Conservation (phyloP, 768 basidiomycete genomes). For the Mycena leptocephala region DNA sequence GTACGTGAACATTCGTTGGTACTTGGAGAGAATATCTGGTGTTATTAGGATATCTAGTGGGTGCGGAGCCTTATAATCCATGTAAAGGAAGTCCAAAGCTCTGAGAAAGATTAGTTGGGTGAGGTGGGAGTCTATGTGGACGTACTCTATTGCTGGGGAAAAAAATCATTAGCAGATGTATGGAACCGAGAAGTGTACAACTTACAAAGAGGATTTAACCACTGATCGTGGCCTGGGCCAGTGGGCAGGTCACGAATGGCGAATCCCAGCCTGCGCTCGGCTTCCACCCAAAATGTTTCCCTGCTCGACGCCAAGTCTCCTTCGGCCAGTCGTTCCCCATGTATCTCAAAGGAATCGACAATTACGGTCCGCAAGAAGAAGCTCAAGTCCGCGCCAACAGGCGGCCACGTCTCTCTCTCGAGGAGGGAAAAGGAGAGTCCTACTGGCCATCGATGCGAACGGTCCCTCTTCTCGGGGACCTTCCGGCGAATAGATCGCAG, state of each 20-base stretch:
- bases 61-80: conserved; percentile 92
- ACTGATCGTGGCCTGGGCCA: conserved; percentile 78
- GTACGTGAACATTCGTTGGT: conserved; percentile 88
- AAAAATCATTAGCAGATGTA: neutral
- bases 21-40: conserved; percentile 82
- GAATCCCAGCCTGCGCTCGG: conserved; percentile 86
- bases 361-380: conserved; percentile 90
- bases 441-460: conserved; percentile 69
- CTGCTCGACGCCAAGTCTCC: conserved; percentile 47
- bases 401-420: conserved; percentile 88
- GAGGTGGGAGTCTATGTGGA: neutral
- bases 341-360: conserved; percentile 79
- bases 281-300: conserved; percentile 64
- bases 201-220: conserved; percentile 89
- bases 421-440: conserved; percentile 84
- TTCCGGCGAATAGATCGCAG: conserved; percentile 42
- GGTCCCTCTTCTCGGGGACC: conserved; percentile 43
- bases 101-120: conserved; percentile 52
- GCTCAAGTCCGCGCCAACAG: conserved; percentile 88
- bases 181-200: conserved; percentile 30
- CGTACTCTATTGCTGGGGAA: conserved; percentile 68
- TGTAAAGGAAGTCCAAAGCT: conserved; percentile 91
- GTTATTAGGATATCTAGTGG: conserved; percentile 84
- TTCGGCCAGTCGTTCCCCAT: conserved; percentile 32
- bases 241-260: conserved; percentile 83